These are phyloP conservation scores for Tetrahymena malaccensis DNA, from an alignment of 73 alveolate genomes.

Conservation along the genomic window DNA sequence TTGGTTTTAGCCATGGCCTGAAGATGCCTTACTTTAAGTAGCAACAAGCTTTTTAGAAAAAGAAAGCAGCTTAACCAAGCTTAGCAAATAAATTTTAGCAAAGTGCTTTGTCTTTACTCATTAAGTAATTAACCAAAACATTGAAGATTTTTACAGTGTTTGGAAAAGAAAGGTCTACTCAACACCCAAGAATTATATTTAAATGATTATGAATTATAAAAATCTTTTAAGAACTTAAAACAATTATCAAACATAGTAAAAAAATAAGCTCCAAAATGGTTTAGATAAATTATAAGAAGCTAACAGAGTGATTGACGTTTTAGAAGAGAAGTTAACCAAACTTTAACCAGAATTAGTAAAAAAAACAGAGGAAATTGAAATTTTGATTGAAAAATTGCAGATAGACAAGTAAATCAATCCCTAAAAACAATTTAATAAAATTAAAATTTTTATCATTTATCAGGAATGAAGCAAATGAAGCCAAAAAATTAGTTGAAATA, in stretches of 20 bases:
- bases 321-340: constrained; percentile 53
- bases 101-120: constrained; percentile 65
- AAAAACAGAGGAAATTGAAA: constrained; percentile 59
- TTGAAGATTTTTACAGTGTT: constrained; percentile 56
- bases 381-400: constrained; percentile 39
- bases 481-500: constrained; percentile 58
- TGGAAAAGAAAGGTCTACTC: constrained; percentile 79
- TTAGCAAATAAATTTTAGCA: constrained; percentile 56
- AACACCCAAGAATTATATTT: constrained; percentile 85
- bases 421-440: not conserved
- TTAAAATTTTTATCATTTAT: not conserved
- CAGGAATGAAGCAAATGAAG: constrained; percentile 53
- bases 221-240: constrained; percentile 68
- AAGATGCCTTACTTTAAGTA: constrained; percentile 87
- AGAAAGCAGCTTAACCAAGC: constrained; percentile 71
- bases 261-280: constrained; percentile 56
- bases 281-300: constrained; percentile 69
- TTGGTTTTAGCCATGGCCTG: constrained; percentile 98
- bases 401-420: constrained; percentile 34
- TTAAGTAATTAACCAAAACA: constrained; percentile 26
- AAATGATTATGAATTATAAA: constrained; percentile 74
- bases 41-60: constrained; percentile 78
- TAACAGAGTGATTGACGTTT: constrained; percentile 56
- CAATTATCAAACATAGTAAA: constrained; percentile 41
- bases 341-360: constrained; percentile 58